Evolutionary conservation across 192 early-diverging fungal genomes (phyloP).

Genomic region (Coemansia sp.): DNA sequence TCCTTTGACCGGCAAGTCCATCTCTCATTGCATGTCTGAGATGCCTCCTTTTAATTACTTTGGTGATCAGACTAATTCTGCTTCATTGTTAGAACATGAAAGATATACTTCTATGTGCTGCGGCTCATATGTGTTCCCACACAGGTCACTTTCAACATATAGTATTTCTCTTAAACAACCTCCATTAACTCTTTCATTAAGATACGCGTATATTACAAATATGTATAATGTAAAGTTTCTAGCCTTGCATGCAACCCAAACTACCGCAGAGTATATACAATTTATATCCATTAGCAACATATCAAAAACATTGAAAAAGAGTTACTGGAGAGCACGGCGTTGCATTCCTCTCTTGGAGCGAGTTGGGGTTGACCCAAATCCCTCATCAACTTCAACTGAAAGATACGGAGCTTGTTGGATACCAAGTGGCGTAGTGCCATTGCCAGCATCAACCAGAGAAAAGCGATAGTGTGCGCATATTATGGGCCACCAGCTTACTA

Average conservation of each 20-base stretch:
- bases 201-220: not conserved
- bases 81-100: not conserved
- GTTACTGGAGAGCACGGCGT: slow-evolving; percentile 37
- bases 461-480: slow-evolving; percentile 65
- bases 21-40: not conserved
- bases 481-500: slow-evolving; percentile 59
- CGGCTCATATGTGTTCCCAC: not conserved
- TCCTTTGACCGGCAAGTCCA: not conserved
- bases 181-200: not conserved
- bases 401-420: slow-evolving; percentile 50
- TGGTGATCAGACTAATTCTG: not conserved
- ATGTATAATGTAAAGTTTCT: not conserved
- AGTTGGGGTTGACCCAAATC: slow-evolving; percentile 38
- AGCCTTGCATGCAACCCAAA: slow-evolving; percentile 16
- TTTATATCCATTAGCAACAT: not conserved
- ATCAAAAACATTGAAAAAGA: not conserved
- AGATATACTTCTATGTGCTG: not conserved
- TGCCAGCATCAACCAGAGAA: slow-evolving; percentile 12
- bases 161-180: not conserved
- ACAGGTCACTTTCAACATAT: not conserved
- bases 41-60: not conserved
- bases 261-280: slow-evolving; percentile 15
- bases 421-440: slow-evolving; percentile 19
- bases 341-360: slow-evolving; percentile 22
- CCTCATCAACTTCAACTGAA: slow-evolving; percentile 41